Evolutionary conservation across 768 basidiomycete genomes (phyloP), one percentile per base, ranked within the genome.

Genomic region (Psilocybe tampanensis): DNA sequence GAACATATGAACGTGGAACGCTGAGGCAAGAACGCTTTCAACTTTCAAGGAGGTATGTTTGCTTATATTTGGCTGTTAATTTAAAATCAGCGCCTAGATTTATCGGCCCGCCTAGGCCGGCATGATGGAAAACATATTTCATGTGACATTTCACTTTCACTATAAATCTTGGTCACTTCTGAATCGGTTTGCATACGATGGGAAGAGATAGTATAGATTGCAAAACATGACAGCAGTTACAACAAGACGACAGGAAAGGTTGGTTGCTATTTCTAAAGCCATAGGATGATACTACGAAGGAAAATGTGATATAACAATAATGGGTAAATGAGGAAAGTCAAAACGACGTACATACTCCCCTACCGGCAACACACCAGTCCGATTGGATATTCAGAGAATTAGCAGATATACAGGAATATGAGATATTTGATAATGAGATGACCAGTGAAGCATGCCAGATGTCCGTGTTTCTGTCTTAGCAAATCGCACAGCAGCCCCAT

Each of bases 401-500:
- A 59, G 56, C 47, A 53, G 44, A 55, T 58, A 58, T 60, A 51
- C 45, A 53, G 51, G 53, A 45, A 62, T 57, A 57, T 53, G 49
- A 43, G 56, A 50, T 42, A 43, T 42, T 54, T 43, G 52, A 39
- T 45, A 36, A 55, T 43, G 41, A 51, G 47, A 54, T 34, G 47
- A 48, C 48, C 32, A 52, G 32, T 23, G 33, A 48, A 34, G 18
- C 36, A 47, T 58, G 47, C 42, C 18, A 32, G 18, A 49, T 24
- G 60, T 61, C 52, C 43, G 44, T 32, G 4, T 29, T 4, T 29
- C 29, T 5, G 29, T 42, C 24, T 44, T 58, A 90, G 66, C 87
- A 90, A 56, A 91, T 77, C 41, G 90, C 83, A 63, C 89, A 91
- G 70, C 89, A 91, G 15, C 78, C 80, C 61, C 88, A 90, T 59